Conservation (phyloP, 345 rosid genomes). For the Melaleuca alternifolia region DNA sequence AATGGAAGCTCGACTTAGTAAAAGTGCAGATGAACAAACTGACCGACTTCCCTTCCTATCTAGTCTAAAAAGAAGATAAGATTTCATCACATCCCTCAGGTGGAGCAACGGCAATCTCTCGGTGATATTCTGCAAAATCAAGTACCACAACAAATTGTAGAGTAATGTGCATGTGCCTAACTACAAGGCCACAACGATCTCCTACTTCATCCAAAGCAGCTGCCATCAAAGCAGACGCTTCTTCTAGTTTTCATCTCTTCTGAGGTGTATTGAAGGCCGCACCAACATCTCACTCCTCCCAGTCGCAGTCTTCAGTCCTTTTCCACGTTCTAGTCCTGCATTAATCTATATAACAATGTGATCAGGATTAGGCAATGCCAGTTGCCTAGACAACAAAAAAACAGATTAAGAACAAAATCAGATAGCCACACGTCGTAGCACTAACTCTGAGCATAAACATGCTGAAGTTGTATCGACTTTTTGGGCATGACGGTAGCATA, state of each 20-base stretch:
- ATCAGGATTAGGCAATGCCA: not conserved
- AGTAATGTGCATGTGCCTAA: not conserved
- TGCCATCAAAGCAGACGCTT: slow-evolving; percentile 79
- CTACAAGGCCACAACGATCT: slow-evolving; percentile 10
- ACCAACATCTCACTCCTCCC: slow-evolving; percentile 57
- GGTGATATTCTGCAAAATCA: not conserved
- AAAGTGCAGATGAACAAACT: not conserved
- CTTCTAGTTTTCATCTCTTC: slow-evolving; percentile 76
- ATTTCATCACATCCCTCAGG: not conserved
- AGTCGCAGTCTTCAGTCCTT: slow-evolving; percentile 43
- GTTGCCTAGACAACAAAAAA: not conserved
- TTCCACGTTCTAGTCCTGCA: slow-evolving; percentile 71
- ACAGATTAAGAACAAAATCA: not conserved
- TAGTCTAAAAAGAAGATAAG: not conserved
- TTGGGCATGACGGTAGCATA: not conserved
- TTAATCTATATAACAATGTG: slow-evolving; percentile 31
- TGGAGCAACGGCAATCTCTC: not conserved
- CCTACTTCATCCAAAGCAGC: slow-evolving; percentile 65
- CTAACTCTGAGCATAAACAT: not conserved
- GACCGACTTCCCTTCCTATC: not conserved
- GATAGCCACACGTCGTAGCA: not conserved
- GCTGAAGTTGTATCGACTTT: not conserved
- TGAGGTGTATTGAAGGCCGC: slow-evolving; percentile 47
- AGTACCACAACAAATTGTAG: too few species aligned
- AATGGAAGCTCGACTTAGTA: not conserved